phyloP scores from a whole-genome alignment of 352 stramenopile species.

The Pilasporangium apinafurcum region DNA sequence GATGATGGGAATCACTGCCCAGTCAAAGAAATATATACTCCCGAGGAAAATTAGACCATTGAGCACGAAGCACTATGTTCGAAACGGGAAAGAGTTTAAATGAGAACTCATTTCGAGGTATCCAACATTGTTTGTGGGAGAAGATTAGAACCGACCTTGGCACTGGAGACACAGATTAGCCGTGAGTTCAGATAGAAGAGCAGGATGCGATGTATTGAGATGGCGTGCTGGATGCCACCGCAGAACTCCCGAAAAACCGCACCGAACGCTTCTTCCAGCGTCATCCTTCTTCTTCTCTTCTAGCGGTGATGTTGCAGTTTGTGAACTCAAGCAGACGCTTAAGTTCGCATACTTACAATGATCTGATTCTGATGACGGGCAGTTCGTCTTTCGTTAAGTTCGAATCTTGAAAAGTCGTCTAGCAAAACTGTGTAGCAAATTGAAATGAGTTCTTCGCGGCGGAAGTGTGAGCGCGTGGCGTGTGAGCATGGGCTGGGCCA shows the following conservation, averaged over 20 bases:
- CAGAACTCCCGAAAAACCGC: slow-evolving; percentile 79
- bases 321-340: slow-evolving; percentile 1
- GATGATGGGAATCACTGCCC: slow-evolving; percentile 79
- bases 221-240: slow-evolving; percentile 77
- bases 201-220: slow-evolving; percentile 82
- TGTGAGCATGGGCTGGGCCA: slow-evolving; percentile 58
- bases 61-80: slow-evolving; percentile 82
- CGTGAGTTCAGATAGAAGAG: slow-evolving; percentile 83
- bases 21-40: slow-evolving; percentile 88
- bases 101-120: neutral
- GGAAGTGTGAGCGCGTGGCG: slow-evolving; percentile 52
- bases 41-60: slow-evolving; percentile 87
- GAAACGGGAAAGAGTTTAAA: no score
- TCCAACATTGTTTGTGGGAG: neutral
- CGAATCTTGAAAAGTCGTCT: no score
- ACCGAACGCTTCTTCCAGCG: slow-evolving; percentile 42
- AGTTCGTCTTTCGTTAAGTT: no score
- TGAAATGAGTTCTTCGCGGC: no score
- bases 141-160: slow-evolving; percentile 34
- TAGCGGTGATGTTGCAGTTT: neutral
- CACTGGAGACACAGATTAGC: slow-evolving; percentile 79
- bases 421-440: no score
- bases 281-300: slow-evolving; percentile 1
- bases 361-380: no score
- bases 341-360: neutral